Base-by-base conservation (phyloP, 2,329 filamentous ascomycete genomes). In the Xylaria arbuscula region DNA sequence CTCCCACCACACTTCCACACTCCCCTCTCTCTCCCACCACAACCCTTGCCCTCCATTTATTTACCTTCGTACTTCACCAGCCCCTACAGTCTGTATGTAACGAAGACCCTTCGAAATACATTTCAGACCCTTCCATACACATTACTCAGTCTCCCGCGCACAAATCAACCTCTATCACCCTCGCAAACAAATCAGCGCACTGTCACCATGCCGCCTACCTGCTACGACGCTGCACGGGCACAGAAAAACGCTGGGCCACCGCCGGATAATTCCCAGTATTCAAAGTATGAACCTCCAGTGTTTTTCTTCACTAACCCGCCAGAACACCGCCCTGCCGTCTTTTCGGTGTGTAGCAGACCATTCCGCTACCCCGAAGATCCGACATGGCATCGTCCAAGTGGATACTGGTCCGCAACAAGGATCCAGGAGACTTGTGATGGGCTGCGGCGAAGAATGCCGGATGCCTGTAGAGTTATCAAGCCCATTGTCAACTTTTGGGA, bases 371-470 rank as follows among this genome's bases (percentile, higher is more conserved):
- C 81, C 66, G 15, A 76, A 76, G 48, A 75, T 78, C 28, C 68
- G 76, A 38, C 75, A 72, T 1, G 55, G 68, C 22, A 79, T 78
- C 57, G 74, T 72, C 0, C 57, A 78, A 34, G 54, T 13, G 74
- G 79, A 36, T 77, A 83, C 8, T 85, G 83, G 83, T 74, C 73
- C 28, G 78, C 74, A 10, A 74, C 79, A 11, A 76, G 83, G 69
- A 79, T 84, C 17, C 73, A 75, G 34, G 45, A 24, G 7, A 63
- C 68, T 22, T 70, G 71, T 32, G 68, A 74, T 34, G 58, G 70
- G 17, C 38, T 75, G 2, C 74, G 75, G 6, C 47, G 45, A 0
- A 55, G 70, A 1, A 64, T 70, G 38, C 68, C 38, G 10, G 53
- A 51, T 7, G 51, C 32, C 3, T 74, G 71, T 45, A 72, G 64